Evolutionary conservation across 2,329 filamentous ascomycete species (phyloP).

Genomic region (Macrophomina pseudophaseolina): DNA sequence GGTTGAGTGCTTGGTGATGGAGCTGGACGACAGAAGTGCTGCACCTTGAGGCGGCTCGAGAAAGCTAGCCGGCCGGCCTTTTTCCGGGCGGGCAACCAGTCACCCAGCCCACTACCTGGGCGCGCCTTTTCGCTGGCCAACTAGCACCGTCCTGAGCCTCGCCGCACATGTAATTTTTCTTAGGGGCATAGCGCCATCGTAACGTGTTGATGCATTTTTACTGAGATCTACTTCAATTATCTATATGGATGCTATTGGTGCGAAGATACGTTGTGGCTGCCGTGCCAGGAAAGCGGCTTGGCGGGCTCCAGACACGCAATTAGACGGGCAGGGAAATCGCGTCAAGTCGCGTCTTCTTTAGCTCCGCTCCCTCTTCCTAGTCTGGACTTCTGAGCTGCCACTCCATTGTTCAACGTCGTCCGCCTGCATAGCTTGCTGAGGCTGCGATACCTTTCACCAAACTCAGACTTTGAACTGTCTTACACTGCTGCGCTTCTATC

Average conservation of each 20-base stretch:
- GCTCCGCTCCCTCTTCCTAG: background rate
- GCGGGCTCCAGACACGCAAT: background rate
- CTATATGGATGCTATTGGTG: background rate
- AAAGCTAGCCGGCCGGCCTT: slow-evolving; percentile 18
- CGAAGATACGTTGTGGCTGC: background rate
- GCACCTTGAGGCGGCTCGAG: background rate
- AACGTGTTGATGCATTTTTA: background rate
- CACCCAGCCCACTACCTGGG: background rate
- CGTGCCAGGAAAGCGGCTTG: background rate
- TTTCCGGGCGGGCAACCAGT: background rate
- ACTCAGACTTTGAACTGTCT: too few species aligned
- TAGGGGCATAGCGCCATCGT: background rate
- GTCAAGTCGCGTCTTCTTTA: slow-evolving; percentile 22
- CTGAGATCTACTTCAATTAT: too few species aligned
- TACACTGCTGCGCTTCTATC: background rate
- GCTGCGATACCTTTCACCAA: too few species aligned
- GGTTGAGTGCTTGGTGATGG: slow-evolving; percentile 15
- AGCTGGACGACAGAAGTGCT: slow-evolving; percentile 19
- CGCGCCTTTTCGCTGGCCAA: too few species aligned
- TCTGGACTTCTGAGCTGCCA: background rate
- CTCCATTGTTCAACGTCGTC: background rate
- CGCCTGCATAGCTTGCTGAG: background rate
- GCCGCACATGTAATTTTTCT: too few species aligned
- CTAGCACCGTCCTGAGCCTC: too few species aligned
- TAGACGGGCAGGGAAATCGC: slow-evolving; percentile 23